phyloP scores from a whole-genome alignment of 371 early-diverging fungal species.

The Mucor sp. region DNA sequence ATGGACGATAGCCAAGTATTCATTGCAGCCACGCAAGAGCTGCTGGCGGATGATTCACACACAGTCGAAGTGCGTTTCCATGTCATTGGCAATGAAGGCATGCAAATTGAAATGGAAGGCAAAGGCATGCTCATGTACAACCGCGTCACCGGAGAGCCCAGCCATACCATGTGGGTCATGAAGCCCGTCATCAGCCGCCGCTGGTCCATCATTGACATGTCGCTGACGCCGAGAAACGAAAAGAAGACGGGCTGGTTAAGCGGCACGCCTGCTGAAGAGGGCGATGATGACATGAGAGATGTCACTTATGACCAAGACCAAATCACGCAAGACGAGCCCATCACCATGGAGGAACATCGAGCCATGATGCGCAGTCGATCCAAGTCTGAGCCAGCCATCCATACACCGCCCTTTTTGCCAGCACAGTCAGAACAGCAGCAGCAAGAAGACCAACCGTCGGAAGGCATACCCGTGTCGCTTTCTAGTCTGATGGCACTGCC shows the following conservation, averaged over 20 bases:
- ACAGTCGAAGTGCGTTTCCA: conserved; percentile 79
- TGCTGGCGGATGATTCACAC: conserved; percentile 68
- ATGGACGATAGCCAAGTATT: conserved; percentile 65
- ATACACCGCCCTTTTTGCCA: conserved; percentile 20
- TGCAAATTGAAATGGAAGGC: conserved; percentile 77
- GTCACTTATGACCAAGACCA: background rate
- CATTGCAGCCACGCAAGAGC: conserved; percentile 65
- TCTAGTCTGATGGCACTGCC: conserved; percentile 33
- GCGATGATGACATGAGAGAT: background rate
- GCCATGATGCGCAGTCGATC: conserved; percentile 23
- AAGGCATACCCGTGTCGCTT: conserved; percentile 12
- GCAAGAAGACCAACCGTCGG: background rate
- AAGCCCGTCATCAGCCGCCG: conserved; percentile 53
- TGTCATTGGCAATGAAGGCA: conserved; percentile 49
- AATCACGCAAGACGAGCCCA: background rate
- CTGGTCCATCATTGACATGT: conserved; percentile 27
- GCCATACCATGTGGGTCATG: conserved; percentile 87
- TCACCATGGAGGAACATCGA: conserved; percentile 5
- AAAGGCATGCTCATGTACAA: conserved; percentile 91
- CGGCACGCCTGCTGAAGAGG: background rate
- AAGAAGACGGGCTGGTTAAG: conserved; percentile 5
- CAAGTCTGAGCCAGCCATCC: conserved; percentile 34
- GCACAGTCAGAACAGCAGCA: background rate
- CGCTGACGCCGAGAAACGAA: conserved; percentile 9
- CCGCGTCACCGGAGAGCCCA: conserved; percentile 64